Base-by-base conservation (phyloP, 208 protist genomes). In the Trypanosoma melophagium region DNA sequence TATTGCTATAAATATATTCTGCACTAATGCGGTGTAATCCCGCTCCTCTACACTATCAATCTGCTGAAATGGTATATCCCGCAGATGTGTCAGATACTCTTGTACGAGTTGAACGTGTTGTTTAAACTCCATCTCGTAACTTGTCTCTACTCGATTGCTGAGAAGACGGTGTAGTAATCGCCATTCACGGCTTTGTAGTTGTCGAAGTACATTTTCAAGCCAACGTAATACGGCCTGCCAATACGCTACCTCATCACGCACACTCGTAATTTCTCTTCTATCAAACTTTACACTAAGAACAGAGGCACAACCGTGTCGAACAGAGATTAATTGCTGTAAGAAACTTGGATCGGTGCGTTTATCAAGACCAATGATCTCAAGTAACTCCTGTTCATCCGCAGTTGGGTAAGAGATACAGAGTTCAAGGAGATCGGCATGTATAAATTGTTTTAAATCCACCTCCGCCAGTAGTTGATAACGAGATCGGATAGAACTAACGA, bases 111-210 rank as follows among this genome's bases (percentile, higher is more conserved):
- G 72, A 24, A 60, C 68, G 60, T 93, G 83, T 7, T 68, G 53
- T 1, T 81, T 73, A 74, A 88, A 94, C 72, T 96, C 87, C 42
- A 71, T 40, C 14, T 86, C 80, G 72, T 85, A 94, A 58, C 60
- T 76, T n/a, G 83, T 92, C 47, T 89, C 79, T 8, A 92, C 88
- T 8, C 83, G 80, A 66, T 84, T 68, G 8, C 55, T 74, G n/a
- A 95, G 79, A 12, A 96, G 59, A 38, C 78, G 74, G 60, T 95
- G 86, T 51, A 87, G 66, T 1, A 95, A 79, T 13, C 74, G 79
- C 89, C 92, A 96, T 76, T 96, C 92, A 22, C 89, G 86, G 19
- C 67, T 67, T 40, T 87, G 84, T 40, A 96, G 56, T 71, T 96
- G 88, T 49, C 73, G 65, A 45, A 79, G 68, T 19, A 89, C 74